A percentile compares a stretch with the other conserved stretches of the same genome.
phyloP scores from a whole-genome alignment of 768 basidiomycete species.

The Boletus coccyginus region DNA sequence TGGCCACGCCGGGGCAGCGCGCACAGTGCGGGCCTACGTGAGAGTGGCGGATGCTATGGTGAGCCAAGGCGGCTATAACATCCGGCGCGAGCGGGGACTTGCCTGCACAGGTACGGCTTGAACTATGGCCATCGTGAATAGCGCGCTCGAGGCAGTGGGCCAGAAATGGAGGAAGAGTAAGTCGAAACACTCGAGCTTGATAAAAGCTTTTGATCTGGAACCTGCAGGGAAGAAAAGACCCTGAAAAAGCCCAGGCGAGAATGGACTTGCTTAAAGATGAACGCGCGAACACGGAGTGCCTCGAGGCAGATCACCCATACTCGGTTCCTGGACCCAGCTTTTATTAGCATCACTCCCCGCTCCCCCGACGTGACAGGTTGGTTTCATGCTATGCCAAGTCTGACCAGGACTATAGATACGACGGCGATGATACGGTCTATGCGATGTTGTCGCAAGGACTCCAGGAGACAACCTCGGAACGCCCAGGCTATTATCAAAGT shows the following conservation, averaged over 20 bases:
- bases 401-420: too few species aligned
- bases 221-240: conserved; percentile 12
- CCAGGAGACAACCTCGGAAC: too few species aligned
- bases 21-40: conserved; percentile 16
- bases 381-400: neutral
- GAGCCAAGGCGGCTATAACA: neutral
- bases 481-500: too few species aligned
- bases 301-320: conserved; percentile 11
- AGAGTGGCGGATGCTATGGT: neutral
- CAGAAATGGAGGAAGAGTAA: neutral
- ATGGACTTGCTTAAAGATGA: conserved; percentile 8
- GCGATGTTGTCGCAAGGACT: too few species aligned
- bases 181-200: neutral
- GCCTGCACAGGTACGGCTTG: conserved; percentile 10
- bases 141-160: neutral
- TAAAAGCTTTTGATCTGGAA: neutral
- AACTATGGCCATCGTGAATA: conserved; percentile 7
- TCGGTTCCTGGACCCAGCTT: conserved; percentile 8
- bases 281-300: conserved; percentile 18
- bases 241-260: conserved; percentile 1
- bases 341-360: neutral
- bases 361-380: too few species aligned
- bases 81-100: neutral
- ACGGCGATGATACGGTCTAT: too few species aligned
- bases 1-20: conserved; percentile 7